phyloP scores from a whole-genome alignment of 1,139 yeast genomes.

The Eremothecium coryli region DNA sequence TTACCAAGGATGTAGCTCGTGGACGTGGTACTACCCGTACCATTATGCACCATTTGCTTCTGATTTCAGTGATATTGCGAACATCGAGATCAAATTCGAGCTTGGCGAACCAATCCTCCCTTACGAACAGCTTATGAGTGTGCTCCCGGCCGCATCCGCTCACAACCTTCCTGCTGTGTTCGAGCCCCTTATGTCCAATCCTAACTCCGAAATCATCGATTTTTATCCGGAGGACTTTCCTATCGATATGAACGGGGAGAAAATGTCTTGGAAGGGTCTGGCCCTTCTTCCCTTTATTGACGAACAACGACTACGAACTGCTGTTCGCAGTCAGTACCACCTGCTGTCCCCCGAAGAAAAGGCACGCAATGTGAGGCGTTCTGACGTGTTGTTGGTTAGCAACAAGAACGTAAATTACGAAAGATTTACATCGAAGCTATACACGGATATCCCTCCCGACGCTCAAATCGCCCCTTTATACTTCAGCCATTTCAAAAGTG shows the following conservation, averaged over 20 bases:
- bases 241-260: slow-evolving; percentile 92
- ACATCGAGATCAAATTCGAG: slow-evolving; percentile 52
- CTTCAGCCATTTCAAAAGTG: slow-evolving; percentile 43
- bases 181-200: slow-evolving; percentile 72
- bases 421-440: slow-evolving; percentile 23
- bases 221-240: slow-evolving; percentile 85
- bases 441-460: slow-evolving; percentile 12
- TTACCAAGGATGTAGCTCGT: slow-evolving; percentile 96
- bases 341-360: slow-evolving; percentile 59
- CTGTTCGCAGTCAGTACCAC: slow-evolving; percentile 58
- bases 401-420: slow-evolving; percentile 38
- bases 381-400: slow-evolving; percentile 54
- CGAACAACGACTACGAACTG: slow-evolving; percentile 57
- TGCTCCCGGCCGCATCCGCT: slow-evolving; percentile 93
- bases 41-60: slow-evolving; percentile 97
- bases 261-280: slow-evolving; percentile 93
- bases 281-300: slow-evolving; percentile 87
- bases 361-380: slow-evolving; percentile 57
- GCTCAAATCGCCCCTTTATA: slow-evolving; percentile 18
- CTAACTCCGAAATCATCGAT: slow-evolving; percentile 77
- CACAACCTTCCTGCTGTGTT: slow-evolving; percentile 81
- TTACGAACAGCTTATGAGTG: slow-evolving; percentile 95
- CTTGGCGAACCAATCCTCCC: slow-evolving; percentile 82
- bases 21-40: slow-evolving; percentile 97
- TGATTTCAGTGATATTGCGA: slow-evolving; percentile 60